phyloP scores from a whole-genome alignment of 2,329 filamentous ascomycete genomes.

The Colletotrichum somersetense region DNA sequence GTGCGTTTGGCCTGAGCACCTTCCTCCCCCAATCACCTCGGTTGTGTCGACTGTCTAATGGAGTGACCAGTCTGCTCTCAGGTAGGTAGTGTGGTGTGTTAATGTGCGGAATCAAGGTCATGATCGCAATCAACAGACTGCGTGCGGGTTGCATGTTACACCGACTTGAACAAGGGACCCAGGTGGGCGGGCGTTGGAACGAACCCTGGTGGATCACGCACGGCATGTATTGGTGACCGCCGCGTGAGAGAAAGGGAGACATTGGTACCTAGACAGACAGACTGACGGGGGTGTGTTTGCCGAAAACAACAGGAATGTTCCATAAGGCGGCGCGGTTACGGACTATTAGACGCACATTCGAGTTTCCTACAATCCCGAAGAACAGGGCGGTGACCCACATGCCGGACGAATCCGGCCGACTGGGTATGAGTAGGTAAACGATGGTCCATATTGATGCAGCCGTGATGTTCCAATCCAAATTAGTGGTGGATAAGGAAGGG shows the following conservation, averaged over 20 bases:
- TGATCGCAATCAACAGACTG: background rate
- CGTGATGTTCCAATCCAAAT: slow-evolving; percentile 5
- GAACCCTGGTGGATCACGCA: background rate
- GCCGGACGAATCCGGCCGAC: slow-evolving; percentile 25
- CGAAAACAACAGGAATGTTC: slow-evolving; percentile 3
- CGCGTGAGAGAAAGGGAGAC: background rate
- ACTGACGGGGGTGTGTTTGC: background rate
- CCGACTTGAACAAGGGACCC: background rate
- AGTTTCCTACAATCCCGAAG: slow-evolving; percentile 31
- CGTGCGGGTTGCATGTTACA: background rate
- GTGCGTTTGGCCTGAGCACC: slow-evolving; percentile 6
- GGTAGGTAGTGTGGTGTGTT: background rate
- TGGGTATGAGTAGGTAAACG: slow-evolving; percentile 26
- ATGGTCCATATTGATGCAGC: background rate
- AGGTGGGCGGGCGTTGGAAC: slow-evolving; percentile 5
- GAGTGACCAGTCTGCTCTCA: slow-evolving; percentile 10
- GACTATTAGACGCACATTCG: slow-evolving; percentile 32
- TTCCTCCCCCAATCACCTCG: no score
- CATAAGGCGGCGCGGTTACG: slow-evolving; percentile 5
- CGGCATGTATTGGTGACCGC: slow-evolving; percentile 14
- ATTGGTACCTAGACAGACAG: background rate
- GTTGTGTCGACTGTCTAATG: background rate
- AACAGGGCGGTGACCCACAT: slow-evolving; percentile 25
- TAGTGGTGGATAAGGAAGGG: background rate
- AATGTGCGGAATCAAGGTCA: background rate